Evolutionary conservation across 345 rosid genomes (phyloP).

Genomic region (Gossypium mustelinum): DNA sequence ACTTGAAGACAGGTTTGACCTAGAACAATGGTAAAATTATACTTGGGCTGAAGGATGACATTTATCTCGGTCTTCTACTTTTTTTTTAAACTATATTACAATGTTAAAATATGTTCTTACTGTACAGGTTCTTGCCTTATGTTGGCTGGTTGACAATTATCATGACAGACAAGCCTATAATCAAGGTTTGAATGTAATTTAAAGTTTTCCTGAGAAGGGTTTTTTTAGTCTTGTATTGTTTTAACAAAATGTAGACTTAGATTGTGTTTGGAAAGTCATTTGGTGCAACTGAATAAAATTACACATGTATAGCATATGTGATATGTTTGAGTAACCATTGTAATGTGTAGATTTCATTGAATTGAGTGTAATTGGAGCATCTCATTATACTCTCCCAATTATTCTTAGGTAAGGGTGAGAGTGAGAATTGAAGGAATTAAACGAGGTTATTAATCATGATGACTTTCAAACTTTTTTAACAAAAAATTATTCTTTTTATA

Average conservation of each 20-base stretch:
- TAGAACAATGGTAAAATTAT: background rate
- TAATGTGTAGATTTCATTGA: no score
- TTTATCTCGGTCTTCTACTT: background rate
- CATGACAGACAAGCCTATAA: slow-evolving; percentile 66
- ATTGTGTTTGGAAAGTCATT: no score
- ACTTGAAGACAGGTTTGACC: background rate
- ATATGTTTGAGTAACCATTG: background rate
- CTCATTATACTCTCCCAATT: no score
- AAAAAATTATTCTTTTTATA: no score
- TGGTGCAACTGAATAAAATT: no score
- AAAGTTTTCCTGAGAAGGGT: background rate
- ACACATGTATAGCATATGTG: no score
- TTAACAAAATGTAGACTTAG: background rate
- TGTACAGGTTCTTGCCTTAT: slow-evolving; percentile 66
- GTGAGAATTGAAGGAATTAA: no score
- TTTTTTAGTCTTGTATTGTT: background rate
- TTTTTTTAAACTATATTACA: background rate
- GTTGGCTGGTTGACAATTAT: slow-evolving; percentile 77
- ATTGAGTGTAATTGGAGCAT: no score
- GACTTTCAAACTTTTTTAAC: no score
- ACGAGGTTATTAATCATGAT: no score
- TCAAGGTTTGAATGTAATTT: slow-evolving; percentile 46
- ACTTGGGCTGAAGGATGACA: background rate
- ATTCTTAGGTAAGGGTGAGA: no score
- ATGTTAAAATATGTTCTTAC: background rate